Conservation (phyloP, 2,329 filamentous ascomycete genomes). For the Fusarium guadeloupense region DNA sequence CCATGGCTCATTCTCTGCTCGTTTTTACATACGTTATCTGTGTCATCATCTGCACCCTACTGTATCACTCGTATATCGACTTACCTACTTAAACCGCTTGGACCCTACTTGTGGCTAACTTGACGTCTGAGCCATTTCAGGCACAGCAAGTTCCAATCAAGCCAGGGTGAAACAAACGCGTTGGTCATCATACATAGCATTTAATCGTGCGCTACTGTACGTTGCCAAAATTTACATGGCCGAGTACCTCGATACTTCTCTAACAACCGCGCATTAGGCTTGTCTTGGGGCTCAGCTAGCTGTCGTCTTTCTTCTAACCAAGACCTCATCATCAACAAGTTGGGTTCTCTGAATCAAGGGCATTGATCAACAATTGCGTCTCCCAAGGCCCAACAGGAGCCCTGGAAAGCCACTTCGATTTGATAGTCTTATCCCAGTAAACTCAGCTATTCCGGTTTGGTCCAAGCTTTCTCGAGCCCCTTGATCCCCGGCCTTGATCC, state of each 20-base stretch:
- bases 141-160: slow-evolving; percentile 17
- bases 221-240: neutral
- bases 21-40: neutral
- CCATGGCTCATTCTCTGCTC: neutral
- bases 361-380: slow-evolving; percentile 17
- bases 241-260: neutral
- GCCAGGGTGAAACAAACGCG: slow-evolving; percentile 24
- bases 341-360: neutral
- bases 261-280: neutral
- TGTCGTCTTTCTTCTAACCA: too few relatives aligned
- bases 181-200: slow-evolving; percentile 10
- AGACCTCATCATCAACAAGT: neutral
- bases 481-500: slow-evolving; percentile 37
- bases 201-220: neutral
- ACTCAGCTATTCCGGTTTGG: slow-evolving; percentile 30
- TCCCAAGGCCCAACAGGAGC: slow-evolving; percentile 13
- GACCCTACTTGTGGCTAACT: slow-evolving; percentile 10
- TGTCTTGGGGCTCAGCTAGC: neutral
- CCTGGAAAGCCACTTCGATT: slow-evolving; percentile 14
- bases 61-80: neutral
- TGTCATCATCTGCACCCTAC: neutral
- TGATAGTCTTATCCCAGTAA: slow-evolving; percentile 15
- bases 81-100: neutral
- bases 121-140: slow-evolving; percentile 4
- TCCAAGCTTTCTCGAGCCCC: slow-evolving; percentile 39